Evolutionary conservation across 768 basidiomycete species (phyloP), one percentile per base, ranked within the genome.

Genomic region (Agrocybe pediades): DNA sequence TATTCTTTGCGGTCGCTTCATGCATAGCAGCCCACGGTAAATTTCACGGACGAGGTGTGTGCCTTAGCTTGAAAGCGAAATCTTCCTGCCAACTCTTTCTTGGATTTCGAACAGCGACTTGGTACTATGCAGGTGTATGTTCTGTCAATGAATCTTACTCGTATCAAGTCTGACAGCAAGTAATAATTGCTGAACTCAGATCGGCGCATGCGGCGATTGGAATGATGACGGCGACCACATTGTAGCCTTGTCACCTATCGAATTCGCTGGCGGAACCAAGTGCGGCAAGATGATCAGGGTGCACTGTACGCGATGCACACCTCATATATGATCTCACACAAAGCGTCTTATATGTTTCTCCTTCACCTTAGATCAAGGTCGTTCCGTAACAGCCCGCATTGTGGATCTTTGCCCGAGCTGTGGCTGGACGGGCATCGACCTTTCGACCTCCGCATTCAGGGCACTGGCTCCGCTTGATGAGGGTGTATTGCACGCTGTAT

Each of bases 401-500:
- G 65, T 66, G 23, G 70, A 71, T 56, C 61, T 65, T 2, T 71
- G 70, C 51, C 65, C 65, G n/a, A 62, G 65, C 2, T 69, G 70
- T 49, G 57, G 55, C 19, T 52, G 41, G n/a, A 58, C 60, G 36
- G 59, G 55, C 29, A 57, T 71, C 39, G 68, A 71, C 51, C 58
- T 71, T 4, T 68, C 70, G 20, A 57, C 55, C 2, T 53, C 61
- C 6, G 67, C 66, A 6, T 71, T 71, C 43, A 50, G 57, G 36
- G 60, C 63, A 1, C 63, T 71, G 29, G 70, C 68, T 16, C 64
- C 66, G 1, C 51, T 64, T 9, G 54, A 55, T n/a, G 30, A 45
- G 4, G 67, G 70, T 2, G 51, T 59, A 7, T 57, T 71, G 16
- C 50, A 59, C 23, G 65, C 69, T 3, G 43, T 24, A 21, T 71